Evolutionary conservation across 192 early-diverging fungal genomes (phyloP).

Genomic region (Chytriomyces confervae): DNA sequence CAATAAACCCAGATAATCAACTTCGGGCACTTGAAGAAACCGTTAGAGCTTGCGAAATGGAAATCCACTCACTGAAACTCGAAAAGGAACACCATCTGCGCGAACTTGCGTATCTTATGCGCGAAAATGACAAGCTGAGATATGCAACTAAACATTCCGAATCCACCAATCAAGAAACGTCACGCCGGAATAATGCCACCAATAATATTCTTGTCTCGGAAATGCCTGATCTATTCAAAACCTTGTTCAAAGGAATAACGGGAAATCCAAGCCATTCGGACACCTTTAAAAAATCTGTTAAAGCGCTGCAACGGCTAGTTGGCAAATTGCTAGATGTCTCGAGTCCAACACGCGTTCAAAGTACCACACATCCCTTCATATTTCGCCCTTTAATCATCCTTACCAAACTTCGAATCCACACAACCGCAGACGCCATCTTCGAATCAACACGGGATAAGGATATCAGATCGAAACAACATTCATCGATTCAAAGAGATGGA

Average conservation of each 20-base stretch:
- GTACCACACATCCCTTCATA: not conserved
- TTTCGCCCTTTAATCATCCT: not conserved
- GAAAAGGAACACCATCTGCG: slow-evolving; percentile 36
- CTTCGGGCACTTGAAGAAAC: not conserved
- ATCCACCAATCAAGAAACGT: slow-evolving; percentile 21
- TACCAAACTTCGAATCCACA: not conserved
- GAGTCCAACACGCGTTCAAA: not conserved
- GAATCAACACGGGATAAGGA: too few relatives aligned
- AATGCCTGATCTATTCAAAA: slow-evolving; percentile 5
- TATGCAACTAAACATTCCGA: slow-evolving; percentile 42
- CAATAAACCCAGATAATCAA: not conserved
- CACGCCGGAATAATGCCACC: not conserved
- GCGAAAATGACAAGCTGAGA: slow-evolving; percentile 54
- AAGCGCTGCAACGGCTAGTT: slow-evolving; percentile 14
- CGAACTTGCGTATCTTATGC: slow-evolving; percentile 46
- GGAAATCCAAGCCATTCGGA: not conserved
- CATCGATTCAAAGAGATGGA: too few relatives aligned
- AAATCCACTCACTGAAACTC: slow-evolving; percentile 31
- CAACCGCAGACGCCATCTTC: not conserved
- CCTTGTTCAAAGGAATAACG: slow-evolving; percentile 8
- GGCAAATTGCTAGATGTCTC: not conserved
- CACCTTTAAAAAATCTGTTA: slow-evolving; percentile 15
- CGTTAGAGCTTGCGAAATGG: not conserved
- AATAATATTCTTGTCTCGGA: not conserved
- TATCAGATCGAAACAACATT: too few relatives aligned